Evolutionary conservation across 768 basidiomycete genomes (phyloP).

Genomic region (Tricholomella constricta): DNA sequence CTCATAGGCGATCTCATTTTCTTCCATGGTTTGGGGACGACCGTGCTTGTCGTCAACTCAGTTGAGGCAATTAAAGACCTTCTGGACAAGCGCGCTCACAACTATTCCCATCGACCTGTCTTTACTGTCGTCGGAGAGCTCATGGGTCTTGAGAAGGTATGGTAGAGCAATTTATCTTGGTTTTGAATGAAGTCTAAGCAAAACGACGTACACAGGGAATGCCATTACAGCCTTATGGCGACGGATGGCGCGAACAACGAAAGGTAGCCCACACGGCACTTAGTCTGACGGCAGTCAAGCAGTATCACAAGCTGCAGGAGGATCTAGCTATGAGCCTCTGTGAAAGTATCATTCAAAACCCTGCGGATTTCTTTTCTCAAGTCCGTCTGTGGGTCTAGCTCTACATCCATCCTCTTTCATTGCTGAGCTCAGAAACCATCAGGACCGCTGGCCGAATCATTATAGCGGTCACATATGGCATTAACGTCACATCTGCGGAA

Average conservation of each 20-base stretch:
- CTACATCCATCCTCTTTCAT: background rate
- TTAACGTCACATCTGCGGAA: background rate
- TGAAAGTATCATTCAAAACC: background rate
- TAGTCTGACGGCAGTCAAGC: slow-evolving; percentile 27
- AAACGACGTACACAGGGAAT: slow-evolving; percentile 13
- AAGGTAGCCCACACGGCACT: slow-evolving; percentile 32
- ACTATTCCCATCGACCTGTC: background rate
- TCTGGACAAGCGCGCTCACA: background rate
- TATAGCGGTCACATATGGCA: background rate
- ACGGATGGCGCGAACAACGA: slow-evolving; percentile 16
- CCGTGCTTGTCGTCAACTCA: background rate
- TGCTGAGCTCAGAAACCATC: too few species aligned
- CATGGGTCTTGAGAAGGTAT: background rate
- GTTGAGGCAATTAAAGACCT: background rate
- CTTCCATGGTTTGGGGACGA: background rate
- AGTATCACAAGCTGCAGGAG: slow-evolving; percentile 34
- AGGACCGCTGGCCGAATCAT: background rate
- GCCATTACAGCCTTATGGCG: slow-evolving; percentile 20
- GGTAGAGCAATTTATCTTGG: background rate
- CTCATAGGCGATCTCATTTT: slow-evolving; percentile 1
- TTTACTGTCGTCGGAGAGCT: background rate
- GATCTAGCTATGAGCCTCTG: background rate
- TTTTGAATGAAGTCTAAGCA: background rate
- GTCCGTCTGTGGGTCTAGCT: background rate
- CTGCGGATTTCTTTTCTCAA: background rate